Evolutionary conservation across 768 basidiomycete species (phyloP).

Genomic region (Vararia minispora): DNA sequence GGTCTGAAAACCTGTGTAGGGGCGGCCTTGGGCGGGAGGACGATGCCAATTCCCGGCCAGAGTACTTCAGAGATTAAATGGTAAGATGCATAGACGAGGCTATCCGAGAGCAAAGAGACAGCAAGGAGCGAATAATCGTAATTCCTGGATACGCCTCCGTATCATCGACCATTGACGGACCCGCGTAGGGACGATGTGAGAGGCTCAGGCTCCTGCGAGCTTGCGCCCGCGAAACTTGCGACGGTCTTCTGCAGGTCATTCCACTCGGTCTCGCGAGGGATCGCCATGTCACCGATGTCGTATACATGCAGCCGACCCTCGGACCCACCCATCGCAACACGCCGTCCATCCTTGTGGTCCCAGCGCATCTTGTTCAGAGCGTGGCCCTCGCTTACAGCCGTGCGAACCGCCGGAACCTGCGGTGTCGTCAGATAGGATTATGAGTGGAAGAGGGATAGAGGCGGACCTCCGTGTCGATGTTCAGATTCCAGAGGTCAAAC

Average conservation of each 20-base stretch:
- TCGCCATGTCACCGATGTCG: constrained; percentile 85
- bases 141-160: constrained; percentile 5
- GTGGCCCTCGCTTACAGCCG: constrained; percentile 61
- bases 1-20: too few relatives aligned
- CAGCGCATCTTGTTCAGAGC: constrained; percentile 95
- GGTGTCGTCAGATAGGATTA: too few relatives aligned
- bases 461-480: constrained; percentile 89
- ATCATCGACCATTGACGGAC: constrained; percentile 24
- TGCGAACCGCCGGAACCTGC: constrained; percentile 89
- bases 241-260: constrained; percentile 83
- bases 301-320: constrained; percentile 92
- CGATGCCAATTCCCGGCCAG: too few relatives aligned
- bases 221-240: constrained; percentile 51
- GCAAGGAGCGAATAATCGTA: too few relatives aligned
- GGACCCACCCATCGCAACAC: constrained; percentile 82
- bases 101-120: too few relatives aligned
- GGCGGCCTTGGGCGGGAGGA: too few relatives aligned
- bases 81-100: too few relatives aligned
- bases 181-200: constrained; percentile 18
- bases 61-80: too few relatives aligned
- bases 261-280: constrained; percentile 90
- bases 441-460: background rate
- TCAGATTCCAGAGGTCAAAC: constrained; percentile 97
- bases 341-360: constrained; percentile 88
- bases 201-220: too few relatives aligned